Evolutionary conservation across 2,329 filamentous ascomycete species (phyloP).

Genomic region (Epichloe gansuensis): DNA sequence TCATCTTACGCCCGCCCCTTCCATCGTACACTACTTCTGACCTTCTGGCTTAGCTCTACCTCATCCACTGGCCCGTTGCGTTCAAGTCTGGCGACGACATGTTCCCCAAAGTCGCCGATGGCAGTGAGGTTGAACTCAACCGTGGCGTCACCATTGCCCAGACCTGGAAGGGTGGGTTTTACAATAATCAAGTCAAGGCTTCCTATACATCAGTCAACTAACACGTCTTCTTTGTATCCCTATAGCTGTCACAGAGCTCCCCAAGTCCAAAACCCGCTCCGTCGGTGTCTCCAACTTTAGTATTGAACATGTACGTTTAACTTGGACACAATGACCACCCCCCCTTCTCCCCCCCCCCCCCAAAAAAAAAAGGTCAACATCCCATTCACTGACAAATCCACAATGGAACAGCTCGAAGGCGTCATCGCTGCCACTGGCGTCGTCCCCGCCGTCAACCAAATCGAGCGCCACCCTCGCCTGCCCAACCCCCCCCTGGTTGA

Average conservation of each 20-base stretch:
- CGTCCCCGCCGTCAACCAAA: constrained; percentile 51
- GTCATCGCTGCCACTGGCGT: constrained; percentile 45
- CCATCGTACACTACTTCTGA: background rate
- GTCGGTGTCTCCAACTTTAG: constrained; percentile 65
- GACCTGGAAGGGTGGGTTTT: constrained; percentile 29
- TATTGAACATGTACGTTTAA: constrained; percentile 33
- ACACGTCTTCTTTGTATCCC: background rate
- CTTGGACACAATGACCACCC: background rate
- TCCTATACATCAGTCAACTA: background rate
- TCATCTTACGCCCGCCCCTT: background rate
- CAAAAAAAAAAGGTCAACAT: background rate
- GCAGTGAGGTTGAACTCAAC: constrained; percentile 27
- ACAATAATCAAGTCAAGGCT: background rate
- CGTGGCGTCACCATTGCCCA: constrained; percentile 27
- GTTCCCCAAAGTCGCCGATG: constrained; percentile 30
- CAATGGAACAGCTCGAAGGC: constrained; percentile 30
- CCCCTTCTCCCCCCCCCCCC: background rate
- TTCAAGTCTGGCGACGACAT: constrained; percentile 27
- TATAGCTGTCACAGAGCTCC: constrained; percentile 39
- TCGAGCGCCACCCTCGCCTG: constrained; percentile 55
- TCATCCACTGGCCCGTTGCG: constrained; percentile 50
- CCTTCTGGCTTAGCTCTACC: constrained; percentile 33
- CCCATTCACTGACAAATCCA: background rate
- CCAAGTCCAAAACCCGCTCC: constrained; percentile 48
- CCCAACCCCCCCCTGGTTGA: constrained; percentile 42